These are phyloP conservation scores for Aspergillus campestris DNA, from an alignment of 495 filamentous ascomycete genomes.

Conservation along the genomic window DNA sequence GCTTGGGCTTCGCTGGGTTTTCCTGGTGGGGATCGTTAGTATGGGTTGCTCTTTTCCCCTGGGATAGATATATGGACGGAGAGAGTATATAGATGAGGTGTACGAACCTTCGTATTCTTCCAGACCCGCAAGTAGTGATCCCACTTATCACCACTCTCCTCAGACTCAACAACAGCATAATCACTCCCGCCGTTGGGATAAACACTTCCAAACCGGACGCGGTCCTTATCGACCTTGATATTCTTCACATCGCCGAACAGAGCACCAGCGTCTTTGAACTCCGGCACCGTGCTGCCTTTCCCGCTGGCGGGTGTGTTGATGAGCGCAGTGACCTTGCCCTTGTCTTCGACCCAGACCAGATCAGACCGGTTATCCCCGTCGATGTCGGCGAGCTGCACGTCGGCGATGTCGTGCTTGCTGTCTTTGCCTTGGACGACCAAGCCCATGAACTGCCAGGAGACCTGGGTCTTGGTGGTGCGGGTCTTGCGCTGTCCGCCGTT, in stretches of 20 bases:
- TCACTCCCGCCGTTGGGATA: slow-evolving; percentile 1
- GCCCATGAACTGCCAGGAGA: slow-evolving; percentile 17
- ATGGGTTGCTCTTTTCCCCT: too few species aligned
- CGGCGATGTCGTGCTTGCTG: slow-evolving; percentile 9
- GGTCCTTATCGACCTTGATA: slow-evolving; percentile 1
- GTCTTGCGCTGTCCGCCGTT: slow-evolving; percentile 19
- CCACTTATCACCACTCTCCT: neutral
- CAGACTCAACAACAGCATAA: neutral
- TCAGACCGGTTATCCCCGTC: slow-evolving; percentile 25
- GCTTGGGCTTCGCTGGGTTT: too few species aligned
- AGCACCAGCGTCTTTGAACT: too few species aligned
- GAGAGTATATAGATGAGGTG: neutral
- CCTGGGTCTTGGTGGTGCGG: neutral
- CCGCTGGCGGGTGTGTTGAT: slow-evolving; percentile 17
- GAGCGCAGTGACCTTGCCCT: slow-evolving; percentile 11
- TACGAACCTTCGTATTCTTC: slow-evolving; percentile 3
- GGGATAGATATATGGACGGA: neutral
- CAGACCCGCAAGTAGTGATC: slow-evolving; percentile 4
- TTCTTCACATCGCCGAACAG: neutral
- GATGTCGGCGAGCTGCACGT: slow-evolving; percentile 20
- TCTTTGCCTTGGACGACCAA: slow-evolving; percentile 9
- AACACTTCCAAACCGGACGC: slow-evolving; percentile 6
- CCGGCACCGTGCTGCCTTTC: slow-evolving; percentile 4
- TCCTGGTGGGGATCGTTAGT: too few species aligned
- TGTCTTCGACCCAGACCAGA: slow-evolving; percentile 20